A percentile compares a stretch with the other conserved stretches of the same genome.
These are phyloP conservation scores for Niveomyces coronatus DNA, from an alignment of 2,329 filamentous ascomycete genomes.

Conservation along the genomic window DNA sequence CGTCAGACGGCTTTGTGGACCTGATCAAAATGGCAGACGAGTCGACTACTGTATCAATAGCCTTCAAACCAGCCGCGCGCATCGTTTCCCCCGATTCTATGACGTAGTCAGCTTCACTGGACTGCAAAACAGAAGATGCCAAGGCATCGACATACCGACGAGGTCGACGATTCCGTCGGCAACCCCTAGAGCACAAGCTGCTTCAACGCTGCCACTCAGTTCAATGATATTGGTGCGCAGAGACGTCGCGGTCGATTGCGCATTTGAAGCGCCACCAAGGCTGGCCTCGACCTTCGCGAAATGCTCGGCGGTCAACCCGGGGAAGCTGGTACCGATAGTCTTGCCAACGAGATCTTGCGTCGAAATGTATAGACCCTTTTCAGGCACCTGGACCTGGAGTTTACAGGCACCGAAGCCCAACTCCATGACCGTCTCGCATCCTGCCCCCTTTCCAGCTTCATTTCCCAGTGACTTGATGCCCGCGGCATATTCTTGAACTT, in stretches of 20 bases:
- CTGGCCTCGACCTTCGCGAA: slow-evolving; percentile 66
- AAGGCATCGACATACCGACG: slow-evolving; percentile 56
- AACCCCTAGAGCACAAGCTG: slow-evolving; percentile 87
- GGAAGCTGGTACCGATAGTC: slow-evolving; percentile 94
- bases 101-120: background rate
- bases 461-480: slow-evolving; percentile 38
- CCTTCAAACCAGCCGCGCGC: slow-evolving; percentile 86
- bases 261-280: slow-evolving; percentile 29
- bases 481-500: slow-evolving; percentile 75
- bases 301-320: slow-evolving; percentile 70
- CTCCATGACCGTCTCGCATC: slow-evolving; percentile 80
- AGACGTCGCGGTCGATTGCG: slow-evolving; percentile 32
- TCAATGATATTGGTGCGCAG: slow-evolving; percentile 84
- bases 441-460: slow-evolving; percentile 36
- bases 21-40: slow-evolving; percentile 87
- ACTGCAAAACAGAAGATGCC: background rate
- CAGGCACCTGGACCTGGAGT: slow-evolving; percentile 92
- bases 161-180: slow-evolving; percentile 97
- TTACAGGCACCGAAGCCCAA: slow-evolving; percentile 85
- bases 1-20: slow-evolving; percentile 73
- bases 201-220: slow-evolving; percentile 92
- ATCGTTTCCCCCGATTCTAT: slow-evolving; percentile 96
- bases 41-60: slow-evolving; percentile 86
- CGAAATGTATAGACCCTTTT: slow-evolving; percentile 62
- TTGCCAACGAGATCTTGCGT: slow-evolving; percentile 77